Base-by-base conservation (phyloP, 2,329 filamentous ascomycete species). In the Trichoderma sp. region DNA sequence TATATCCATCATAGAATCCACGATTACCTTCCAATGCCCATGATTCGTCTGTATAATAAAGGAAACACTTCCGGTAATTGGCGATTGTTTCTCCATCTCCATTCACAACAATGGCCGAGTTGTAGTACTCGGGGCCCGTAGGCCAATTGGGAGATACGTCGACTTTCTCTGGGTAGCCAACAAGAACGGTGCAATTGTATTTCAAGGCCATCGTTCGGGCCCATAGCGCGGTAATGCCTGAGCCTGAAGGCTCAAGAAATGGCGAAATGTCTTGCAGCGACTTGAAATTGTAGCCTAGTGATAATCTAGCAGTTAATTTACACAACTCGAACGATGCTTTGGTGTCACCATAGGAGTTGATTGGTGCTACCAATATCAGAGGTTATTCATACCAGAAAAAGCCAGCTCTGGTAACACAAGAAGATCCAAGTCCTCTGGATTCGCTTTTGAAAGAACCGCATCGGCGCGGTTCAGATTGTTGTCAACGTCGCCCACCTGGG, bases 321-420 rank as follows among this genome's bases (percentile, higher is more conserved):
- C n/a, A 27, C 17, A 56, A 34, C 27, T 53, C 50, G 17, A 7
- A 22, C 19, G n/a, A 25, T 10, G n/a, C n/a, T 56, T 56, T 22
- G 17, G n/a, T 19, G 29, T 5, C 17, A n/a, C n/a, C 29, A 19
- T 27, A 29, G 9, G 22, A 58, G 13, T 13, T 4, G 35, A 42
- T 19, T 17, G 9, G 4, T n/a, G n/a, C 4, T 12, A 15, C 35
- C 13, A 19, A 35, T 17, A 52, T 12, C 37, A 59, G n/a, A n/a
- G 27, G 42, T 6, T 9, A 42, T 22, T 73, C 80, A 70, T 79
- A 91, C 90, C 90, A 67, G 87, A 84, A 74, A 94, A 93, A 1
- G 92, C 90, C 76, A 94, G 80, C 75, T 94, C 92, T 0, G 92
- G 91, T 0, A 94, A 79, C 0, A 94, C 87, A 0, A 94, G 81